Evolutionary conservation across 129 eudicot species (phyloP), one percentile per base, ranked within the genome.

Genomic region (Oenanthe sinensis): DNA sequence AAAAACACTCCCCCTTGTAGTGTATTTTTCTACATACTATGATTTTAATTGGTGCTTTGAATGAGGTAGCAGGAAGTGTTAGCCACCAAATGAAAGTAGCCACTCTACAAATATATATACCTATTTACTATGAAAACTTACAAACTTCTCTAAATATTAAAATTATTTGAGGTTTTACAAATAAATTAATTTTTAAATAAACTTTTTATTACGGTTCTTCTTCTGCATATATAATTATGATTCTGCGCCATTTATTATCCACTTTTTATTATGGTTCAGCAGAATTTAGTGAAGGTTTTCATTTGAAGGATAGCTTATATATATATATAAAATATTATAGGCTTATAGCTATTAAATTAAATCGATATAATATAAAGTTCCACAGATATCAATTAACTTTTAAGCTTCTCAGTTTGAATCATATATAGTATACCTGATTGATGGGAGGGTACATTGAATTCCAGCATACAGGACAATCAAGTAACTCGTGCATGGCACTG

Each of bases 401-500:
- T 58, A 58, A 19, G 75, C 75, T 43, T 22, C 76, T 43, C 76
- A 72, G 36, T 3, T 22, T 72, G 19, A 72, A 12, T 22, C 50
- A 20, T 9, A 40, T 72, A 43, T 39, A 15, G 37, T 42, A 71
- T 81, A 85, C 88, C 88, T 85, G 88, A 85, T 70, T 78, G 60
- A 85, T 85, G 26, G 88, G 88, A 58, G 88, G 88, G 65, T 85
- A 85, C 88, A 85, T 82, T 75, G 77, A 74, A 47, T 79, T 85
- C 80, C 52, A 44, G 83, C 85, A 85, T 42, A 85, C 75, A 50
- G 88, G 85, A 68, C 88, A 85, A 71, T 82, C 81, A 20, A 85
- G 88, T 60, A 85, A 82, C 81, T 85, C 88, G 24, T 75, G 81
- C 45, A 85, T 77, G 5, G 81, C 80, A 62, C 69, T 78, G 33